phyloP scores from a whole-genome alignment of 169 alveolate species.

The Plasmodium vivax region DNA sequence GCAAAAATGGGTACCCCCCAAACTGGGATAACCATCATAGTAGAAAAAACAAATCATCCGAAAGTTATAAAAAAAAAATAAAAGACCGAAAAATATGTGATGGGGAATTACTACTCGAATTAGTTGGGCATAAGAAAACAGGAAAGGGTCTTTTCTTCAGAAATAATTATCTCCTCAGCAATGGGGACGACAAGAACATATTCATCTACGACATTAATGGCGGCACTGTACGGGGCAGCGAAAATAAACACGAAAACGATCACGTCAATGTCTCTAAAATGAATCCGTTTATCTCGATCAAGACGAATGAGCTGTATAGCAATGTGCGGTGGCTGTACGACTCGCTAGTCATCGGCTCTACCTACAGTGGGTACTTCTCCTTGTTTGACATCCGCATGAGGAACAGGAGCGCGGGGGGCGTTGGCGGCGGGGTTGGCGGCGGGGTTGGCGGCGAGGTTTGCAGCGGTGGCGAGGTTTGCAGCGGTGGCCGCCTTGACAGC shows the following conservation, averaged over 20 bases:
- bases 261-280: slow-evolving; percentile 32
- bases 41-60: neutral
- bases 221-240: neutral
- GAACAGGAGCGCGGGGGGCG: neutral
- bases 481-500: too few species aligned
- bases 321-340: slow-evolving; percentile 65
- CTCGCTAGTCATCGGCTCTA: slow-evolving; percentile 38
- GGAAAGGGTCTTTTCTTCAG: slow-evolving; percentile 47
- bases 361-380: slow-evolving; percentile 68
- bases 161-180: slow-evolving; percentile 50
- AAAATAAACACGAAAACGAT: neutral
- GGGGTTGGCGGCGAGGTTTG: neutral
- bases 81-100: slow-evolving; percentile 15
- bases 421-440: neutral
- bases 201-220: slow-evolving; percentile 56
- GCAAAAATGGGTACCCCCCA: neutral
- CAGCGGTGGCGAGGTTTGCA: too few species aligned
- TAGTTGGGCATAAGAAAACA: slow-evolving; percentile 40
- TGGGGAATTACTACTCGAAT: slow-evolving; percentile 52
- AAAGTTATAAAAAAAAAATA: slow-evolving; percentile 9
- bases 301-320: slow-evolving; percentile 52
- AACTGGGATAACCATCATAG: neutral
- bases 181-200: slow-evolving; percentile 53
- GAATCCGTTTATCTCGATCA: slow-evolving; percentile 40
- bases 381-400: slow-evolving; percentile 60